Conservation (phyloP, 2,329 filamentous ascomycete species). For the Davidsoniella virescens region DNA sequence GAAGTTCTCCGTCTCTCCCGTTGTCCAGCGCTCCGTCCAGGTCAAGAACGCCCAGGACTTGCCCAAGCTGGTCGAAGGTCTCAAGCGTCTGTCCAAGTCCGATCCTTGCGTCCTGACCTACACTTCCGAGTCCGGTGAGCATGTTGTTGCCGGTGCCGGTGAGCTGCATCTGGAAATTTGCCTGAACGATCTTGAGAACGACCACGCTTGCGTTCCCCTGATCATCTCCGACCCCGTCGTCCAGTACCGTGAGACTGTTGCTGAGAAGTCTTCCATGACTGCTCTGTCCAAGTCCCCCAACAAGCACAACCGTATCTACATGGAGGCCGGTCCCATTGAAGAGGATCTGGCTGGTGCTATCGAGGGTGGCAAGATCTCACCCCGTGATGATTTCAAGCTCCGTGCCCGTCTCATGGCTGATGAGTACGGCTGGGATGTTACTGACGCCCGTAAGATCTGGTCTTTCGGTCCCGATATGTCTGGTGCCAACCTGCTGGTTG, state of each 20-base stretch:
- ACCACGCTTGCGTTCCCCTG: constrained; percentile 96
- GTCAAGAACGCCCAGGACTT: constrained; percentile 99
- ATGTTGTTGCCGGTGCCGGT: constrained; percentile 97
- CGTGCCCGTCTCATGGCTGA: constrained; percentile 93
- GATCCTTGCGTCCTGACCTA: constrained; percentile 92
- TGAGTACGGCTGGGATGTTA: constrained; percentile 98
- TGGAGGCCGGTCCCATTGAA: constrained; percentile 74
- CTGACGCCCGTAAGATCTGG: constrained; percentile 99
- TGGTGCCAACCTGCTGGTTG: constrained; percentile 94
- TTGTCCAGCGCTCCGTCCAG: constrained; percentile 96
- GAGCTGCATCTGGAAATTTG: constrained; percentile 99
- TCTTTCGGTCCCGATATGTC: constrained; percentile 96
- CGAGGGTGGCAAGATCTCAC: constrained; percentile 77
- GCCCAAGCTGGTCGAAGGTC: constrained; percentile 98
- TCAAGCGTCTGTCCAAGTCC: constrained; percentile 99
- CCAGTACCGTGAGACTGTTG: constrained; percentile 94
- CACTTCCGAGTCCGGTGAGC: constrained; percentile 88
- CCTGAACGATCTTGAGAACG: constrained; percentile 98
- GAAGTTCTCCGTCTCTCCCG: constrained; percentile 99
- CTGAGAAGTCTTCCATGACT: constrained; percentile 72
- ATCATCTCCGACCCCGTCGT: constrained; percentile 97
- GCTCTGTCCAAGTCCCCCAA: constrained; percentile 99
- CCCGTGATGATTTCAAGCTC: constrained; percentile 97
- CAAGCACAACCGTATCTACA: constrained; percentile 99
- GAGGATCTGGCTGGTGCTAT: constrained; percentile 89